Base-by-base conservation (phyloP, 139 green algal species). In the Auxenochlorella pyrenoidosa region DNA sequence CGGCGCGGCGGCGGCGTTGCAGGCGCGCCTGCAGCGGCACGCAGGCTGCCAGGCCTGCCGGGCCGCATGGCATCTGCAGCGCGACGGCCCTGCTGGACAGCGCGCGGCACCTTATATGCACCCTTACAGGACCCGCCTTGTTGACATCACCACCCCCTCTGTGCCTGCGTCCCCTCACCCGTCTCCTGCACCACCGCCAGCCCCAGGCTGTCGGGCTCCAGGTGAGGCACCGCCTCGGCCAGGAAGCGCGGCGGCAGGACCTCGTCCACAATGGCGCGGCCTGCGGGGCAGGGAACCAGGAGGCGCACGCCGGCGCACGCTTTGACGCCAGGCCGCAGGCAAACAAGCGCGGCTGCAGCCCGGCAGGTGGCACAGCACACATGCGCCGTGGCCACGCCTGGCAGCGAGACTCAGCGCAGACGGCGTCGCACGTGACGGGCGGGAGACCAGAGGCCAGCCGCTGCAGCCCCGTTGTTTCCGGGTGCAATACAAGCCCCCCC, bases 201-300 rank as follows among this genome's bases (percentile, higher is more conserved):
- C 3, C 95, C 96, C 43, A 96, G 85, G 24, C 73, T 92, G 21
- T 92, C 89, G 36, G 93, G 90, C 36, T 86, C 86, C 79, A 98
- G 88, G 30, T 81, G 86, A 18, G 88, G 79, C 34, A 98, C 86
- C n/a, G 94, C 91, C 77, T 91, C 83, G 4, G 89, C 85, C 43
- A 99, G 89, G 92, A 97, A 99, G 32, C 89, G 88, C 0, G 97
- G 97, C 19, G 97, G 91, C 83, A 99, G 89, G 68, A 97, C 91
- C 92, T 99, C 97, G 86, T 99, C 97, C n/a, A 99, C 95, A 43
- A 99, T 93, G 12, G 95, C 94, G 19, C 97, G 90, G 24, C 95
- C 95, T 88, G 73, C 58, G 47, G 24, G n/a, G 77, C 10, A 30
- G n/a, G 19, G 77, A n/a, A 47, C 41, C 41, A 12, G 24, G 36